These are phyloP conservation scores for Pycnococcus provasolii DNA, from an alignment of 139 green algal genomes.

Conservation along the genomic window DNA sequence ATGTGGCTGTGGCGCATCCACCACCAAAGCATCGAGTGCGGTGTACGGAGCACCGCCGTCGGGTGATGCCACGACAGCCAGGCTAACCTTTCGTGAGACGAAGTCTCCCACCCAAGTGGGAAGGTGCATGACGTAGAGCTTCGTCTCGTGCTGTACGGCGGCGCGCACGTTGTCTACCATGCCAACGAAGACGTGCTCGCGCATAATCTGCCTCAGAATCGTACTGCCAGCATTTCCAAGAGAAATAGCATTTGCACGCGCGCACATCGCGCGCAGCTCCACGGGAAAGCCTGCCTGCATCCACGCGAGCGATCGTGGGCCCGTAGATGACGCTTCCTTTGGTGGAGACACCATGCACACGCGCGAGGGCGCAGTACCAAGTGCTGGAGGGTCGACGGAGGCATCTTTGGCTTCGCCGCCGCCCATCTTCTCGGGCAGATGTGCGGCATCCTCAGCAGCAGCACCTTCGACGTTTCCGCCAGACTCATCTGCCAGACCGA, in stretches of 20 bases:
- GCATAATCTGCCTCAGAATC: conserved; percentile 27
- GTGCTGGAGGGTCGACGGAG: too few species aligned
- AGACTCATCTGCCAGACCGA: conserved; percentile 33
- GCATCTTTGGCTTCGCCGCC: too few species aligned
- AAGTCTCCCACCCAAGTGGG: not conserved
- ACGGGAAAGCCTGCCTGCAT: not conserved
- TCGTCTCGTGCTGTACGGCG: conserved; percentile 71
- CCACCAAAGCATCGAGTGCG: too few species aligned
- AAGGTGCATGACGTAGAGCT: conserved; percentile 72
- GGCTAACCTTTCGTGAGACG: too few species aligned
- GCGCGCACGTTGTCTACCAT: conserved; percentile 52
- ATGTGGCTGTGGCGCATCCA: too few species aligned
- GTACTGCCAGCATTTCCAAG: not conserved
- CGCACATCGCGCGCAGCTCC: not conserved
- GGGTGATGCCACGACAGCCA: too few species aligned
- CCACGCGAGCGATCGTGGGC: conserved; percentile 37
- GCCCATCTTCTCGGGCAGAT: too few species aligned
- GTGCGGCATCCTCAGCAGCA: too few species aligned
- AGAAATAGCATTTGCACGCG: not conserved
- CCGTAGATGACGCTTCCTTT: not conserved
- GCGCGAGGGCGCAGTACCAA: too few species aligned
- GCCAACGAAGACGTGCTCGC: conserved; percentile 66
- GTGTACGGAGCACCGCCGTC: too few species aligned
- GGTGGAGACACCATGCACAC: too few species aligned
- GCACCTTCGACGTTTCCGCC: conserved; percentile 23